Evolutionary conservation across 352 stramenopile genomes (phyloP).

Genomic region (Globisporangium emineosum): DNA sequence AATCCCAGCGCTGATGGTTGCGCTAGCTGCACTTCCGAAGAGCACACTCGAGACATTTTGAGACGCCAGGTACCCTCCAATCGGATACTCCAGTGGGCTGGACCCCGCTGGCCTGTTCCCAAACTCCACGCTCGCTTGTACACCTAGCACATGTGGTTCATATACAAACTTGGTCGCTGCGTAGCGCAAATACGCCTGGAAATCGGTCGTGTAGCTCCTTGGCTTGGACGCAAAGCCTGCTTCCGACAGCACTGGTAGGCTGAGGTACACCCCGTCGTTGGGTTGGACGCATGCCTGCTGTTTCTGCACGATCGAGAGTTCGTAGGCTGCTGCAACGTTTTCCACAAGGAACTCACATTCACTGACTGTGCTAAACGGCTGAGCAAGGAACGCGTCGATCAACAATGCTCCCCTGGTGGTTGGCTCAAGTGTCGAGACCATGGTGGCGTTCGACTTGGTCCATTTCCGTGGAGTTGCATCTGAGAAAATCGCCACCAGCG

Average conservation of each 20-base stretch:
- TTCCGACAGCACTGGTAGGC: slow-evolving; percentile 27
- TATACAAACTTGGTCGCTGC: slow-evolving; percentile 53
- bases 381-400: slow-evolving; percentile 46
- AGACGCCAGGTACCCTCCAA: slow-evolving; percentile 24
- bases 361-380: slow-evolving; percentile 31
- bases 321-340: slow-evolving; percentile 25
- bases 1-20: not conserved
- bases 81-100: slow-evolving; percentile 18
- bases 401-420: slow-evolving; percentile 35
- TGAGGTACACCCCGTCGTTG: slow-evolving; percentile 25
- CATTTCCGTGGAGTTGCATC: slow-evolving; percentile 27
- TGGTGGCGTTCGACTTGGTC: slow-evolving; percentile 10
- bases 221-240: slow-evolving; percentile 28
- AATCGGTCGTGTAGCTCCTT: slow-evolving; percentile 26
- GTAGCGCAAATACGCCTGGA: slow-evolving; percentile 54
- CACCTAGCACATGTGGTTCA: slow-evolving; percentile 34
- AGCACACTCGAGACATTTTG: slow-evolving; percentile 1
- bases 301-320: slow-evolving; percentile 17
- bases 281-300: slow-evolving; percentile 21
- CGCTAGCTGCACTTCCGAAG: not conserved
- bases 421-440: slow-evolving; percentile 11
- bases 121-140: slow-evolving; percentile 3
- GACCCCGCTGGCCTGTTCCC: not conserved
- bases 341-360: slow-evolving; percentile 30
- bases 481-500: slow-evolving; percentile 23